Base-by-base conservation (phyloP, 106 monocot species). In the Vanilla planifolia region DNA sequence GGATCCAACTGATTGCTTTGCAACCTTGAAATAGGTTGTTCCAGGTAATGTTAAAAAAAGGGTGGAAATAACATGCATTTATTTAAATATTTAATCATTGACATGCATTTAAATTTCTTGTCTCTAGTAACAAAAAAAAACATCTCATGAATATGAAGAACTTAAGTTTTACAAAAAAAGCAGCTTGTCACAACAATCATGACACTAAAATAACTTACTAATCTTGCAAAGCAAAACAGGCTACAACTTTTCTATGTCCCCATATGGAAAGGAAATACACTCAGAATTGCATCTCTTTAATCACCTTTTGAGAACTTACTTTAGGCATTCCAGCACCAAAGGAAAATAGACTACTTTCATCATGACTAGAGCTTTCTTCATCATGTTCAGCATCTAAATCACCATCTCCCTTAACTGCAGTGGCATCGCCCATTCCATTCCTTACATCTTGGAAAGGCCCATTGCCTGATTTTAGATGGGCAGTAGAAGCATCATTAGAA, bases 271-370 rank as follows among this genome's bases (percentile, higher is more conserved):
- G 40, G 40, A 14, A 14, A 40, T 20, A n/a, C n/a, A 17, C 5
- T 22, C 2, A 16, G 9, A 16, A 14, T 30, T 52, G 16, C 4
- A 32, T 13, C 53, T n/a, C 27, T 30, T 5, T 3, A 15, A 30
- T 66, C 51, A 88, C 96, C 90, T 88, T 81, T 59, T 71, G 68
- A 61, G 67, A 63, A 62, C 41, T 33, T 40, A 53, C 36, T 59
- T 75, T 84, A 21, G 77, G 71, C 44, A 69, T 67, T 64, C 78
- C 77, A 8, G 86, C 55, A 40, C 67, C 74, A 66, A 96, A 96
- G 28, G 86, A 79, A 66, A 91, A 96, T 48, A 77, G 60, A 67
- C 71, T 79, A 44, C 70, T 70, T 51, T 90, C 82, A 64, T 73
- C 78, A 70, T 37, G 64, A 40, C 43, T 47, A 37, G 75, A 48